Base-by-base conservation (phyloP, 2,329 filamentous ascomycete genomes). In the Alternaria gaisen region DNA sequence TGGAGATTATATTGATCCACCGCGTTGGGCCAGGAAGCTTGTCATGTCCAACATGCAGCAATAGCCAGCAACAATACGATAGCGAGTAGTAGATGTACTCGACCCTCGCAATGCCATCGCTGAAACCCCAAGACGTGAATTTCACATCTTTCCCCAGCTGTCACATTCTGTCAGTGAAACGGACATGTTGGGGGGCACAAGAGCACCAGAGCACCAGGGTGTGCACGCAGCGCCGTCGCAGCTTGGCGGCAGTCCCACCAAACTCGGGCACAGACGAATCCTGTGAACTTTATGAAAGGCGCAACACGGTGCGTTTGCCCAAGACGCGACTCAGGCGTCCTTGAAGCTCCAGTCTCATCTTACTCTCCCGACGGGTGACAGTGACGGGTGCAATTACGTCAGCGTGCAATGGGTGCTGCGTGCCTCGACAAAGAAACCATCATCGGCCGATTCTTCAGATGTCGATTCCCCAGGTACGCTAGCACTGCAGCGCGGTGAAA, bases 1-100 rank as follows among this genome's bases (percentile, higher is more conserved):
- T 56, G 34, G 55, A 53, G 30, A 52, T 43, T 56, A 26, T 56
- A 38, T 50, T 58, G 54, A 53, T 60, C 56, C 52, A 47, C 53
- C 18, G 61, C 30, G 58, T 60, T 66, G 64, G 61, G 58, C 28
- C 43, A 53, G 56, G 53, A 53, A 61, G 61, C 55, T 61, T 51
- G 61, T 56, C 58, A 58, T 53, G 41, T 30, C 48, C 46, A n/a
- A 26, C 18, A 57, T 22, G n/a, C 40, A 44, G 16, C 24, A 34
- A 30, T 34, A 11, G 28, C 26, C 38, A 38, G 26, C 18, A 38
- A 34, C 18, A 18, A n/a, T 53, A 24, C 18, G 52, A 56, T 55
- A 43, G 54, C 52, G 52, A 38, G 55, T 8, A 5, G 30, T 12
- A 22, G 8, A 18, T 5, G 38, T 40, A 8, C n/a, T 10, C 4